Evolutionary conservation across 2,329 filamentous ascomycete genomes (phyloP).

Genomic region (Scedosporium boydii): DNA sequence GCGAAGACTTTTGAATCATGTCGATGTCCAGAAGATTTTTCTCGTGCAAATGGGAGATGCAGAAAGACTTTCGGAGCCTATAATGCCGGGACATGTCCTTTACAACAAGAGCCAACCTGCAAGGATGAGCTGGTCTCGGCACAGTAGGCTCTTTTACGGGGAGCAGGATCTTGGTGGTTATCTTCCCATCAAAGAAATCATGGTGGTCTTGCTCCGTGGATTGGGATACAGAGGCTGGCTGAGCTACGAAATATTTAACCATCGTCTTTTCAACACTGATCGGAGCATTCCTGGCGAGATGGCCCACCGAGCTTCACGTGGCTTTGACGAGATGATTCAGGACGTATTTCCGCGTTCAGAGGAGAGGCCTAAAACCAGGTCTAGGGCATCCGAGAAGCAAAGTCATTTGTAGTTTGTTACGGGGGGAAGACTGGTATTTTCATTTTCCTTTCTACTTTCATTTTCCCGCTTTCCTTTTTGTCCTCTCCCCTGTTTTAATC

Average conservation of each 20-base stretch:
- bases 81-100: slow-evolving; percentile 33
- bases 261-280: slow-evolving; percentile 43
- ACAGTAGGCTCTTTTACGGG: slow-evolving; percentile 50
- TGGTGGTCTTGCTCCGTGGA: slow-evolving; percentile 50
- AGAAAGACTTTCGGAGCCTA: slow-evolving; percentile 48
- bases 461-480: neutral
- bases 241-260: slow-evolving; percentile 61
- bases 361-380: slow-evolving; percentile 1
- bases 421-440: neutral
- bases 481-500: neutral
- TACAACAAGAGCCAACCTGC: slow-evolving; percentile 23
- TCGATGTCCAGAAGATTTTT: slow-evolving; percentile 59
- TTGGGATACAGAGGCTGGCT: slow-evolving; percentile 61
- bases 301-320: slow-evolving; percentile 46
- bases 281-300: slow-evolving; percentile 38
- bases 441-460: neutral
- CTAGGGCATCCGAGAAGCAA: neutral
- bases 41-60: slow-evolving; percentile 72
- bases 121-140: slow-evolving; percentile 69
- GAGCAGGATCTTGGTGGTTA: slow-evolving; percentile 56
- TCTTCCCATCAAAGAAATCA: slow-evolving; percentile 54
- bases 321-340: slow-evolving; percentile 34
- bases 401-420: slow-evolving; percentile 1
- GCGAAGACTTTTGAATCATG: slow-evolving; percentile 36
- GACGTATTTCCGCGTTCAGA: slow-evolving; percentile 22